These are phyloP conservation scores for Lachnellula occidentalis DNA, from an alignment of 2,329 filamentous ascomycete species.

Conservation along the genomic window DNA sequence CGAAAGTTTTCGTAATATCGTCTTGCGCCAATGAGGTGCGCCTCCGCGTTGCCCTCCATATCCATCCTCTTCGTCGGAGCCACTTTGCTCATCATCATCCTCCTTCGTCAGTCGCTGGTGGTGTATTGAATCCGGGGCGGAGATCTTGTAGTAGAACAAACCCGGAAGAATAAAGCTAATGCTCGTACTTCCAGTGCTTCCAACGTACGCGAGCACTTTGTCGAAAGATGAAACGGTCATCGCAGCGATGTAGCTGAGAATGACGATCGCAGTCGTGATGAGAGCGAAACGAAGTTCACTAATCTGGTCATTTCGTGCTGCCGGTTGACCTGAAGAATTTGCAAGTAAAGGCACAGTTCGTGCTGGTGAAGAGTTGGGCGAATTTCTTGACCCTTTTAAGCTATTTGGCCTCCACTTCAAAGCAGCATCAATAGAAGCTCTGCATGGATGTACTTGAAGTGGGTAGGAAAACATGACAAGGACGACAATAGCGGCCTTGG, in stretches of 20 bases:
- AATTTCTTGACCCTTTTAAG: conserved; percentile 32
- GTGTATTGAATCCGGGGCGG: conserved; percentile 76
- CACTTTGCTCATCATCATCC: conserved; percentile 71
- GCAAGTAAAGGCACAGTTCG: conserved; percentile 36
- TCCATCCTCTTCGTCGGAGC: conserved; percentile 48
- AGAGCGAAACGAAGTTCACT: conserved; percentile 82
- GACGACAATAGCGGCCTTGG: conserved; percentile 89
- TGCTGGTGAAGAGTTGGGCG: conserved; percentile 32
- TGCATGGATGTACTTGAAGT: conserved; percentile 90
- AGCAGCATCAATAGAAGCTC: conserved; percentile 93
- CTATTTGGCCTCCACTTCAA: conserved; percentile 75
- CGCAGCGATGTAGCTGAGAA: conserved; percentile 79
- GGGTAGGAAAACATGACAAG: conserved; percentile 96
- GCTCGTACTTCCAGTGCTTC: conserved; percentile 86
- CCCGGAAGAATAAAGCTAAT: conserved; percentile 97
- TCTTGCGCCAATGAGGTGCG: conserved; percentile 39
- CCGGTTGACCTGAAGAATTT: conserved; percentile 41
- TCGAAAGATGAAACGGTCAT: conserved; percentile 89
- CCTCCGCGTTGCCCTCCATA: conserved; percentile 31
- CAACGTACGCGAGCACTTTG: conserved; percentile 89
- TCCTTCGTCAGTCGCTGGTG: conserved; percentile 87
- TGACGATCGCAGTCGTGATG: conserved; percentile 80
- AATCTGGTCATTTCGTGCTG: conserved; percentile 57
- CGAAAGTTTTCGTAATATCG: conserved; percentile 64
- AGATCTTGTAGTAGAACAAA: conserved; percentile 98